Conservation (phyloP, 257 asterid species). For the Gynochthodes officinalis region DNA sequence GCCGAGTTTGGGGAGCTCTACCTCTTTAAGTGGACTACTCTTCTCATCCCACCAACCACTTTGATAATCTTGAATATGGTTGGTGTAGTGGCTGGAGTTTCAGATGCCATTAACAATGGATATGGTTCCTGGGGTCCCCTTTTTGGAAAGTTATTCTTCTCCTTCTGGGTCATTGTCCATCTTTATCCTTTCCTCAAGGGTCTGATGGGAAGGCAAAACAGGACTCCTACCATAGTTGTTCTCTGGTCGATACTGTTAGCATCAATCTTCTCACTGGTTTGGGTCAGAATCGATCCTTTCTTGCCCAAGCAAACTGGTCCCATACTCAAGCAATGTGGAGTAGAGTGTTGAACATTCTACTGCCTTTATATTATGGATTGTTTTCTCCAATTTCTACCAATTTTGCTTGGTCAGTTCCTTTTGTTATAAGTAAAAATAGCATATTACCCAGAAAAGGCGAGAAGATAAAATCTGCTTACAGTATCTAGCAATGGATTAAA, state of each 20-base stretch:
- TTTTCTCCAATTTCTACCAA: constrained; percentile 23
- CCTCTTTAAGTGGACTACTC: constrained; percentile 88
- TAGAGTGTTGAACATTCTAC: constrained; percentile 48
- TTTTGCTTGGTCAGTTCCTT: constrained; percentile 29
- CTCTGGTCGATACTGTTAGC: constrained; percentile 83
- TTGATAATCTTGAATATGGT: constrained; percentile 71
- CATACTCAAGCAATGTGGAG: constrained; percentile 77
- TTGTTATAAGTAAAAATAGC: constrained; percentile 15
- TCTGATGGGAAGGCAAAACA: constrained; percentile 77
- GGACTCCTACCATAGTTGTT: constrained; percentile 83
- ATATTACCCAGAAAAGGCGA: not conserved
- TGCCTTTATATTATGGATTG: constrained; percentile 13
- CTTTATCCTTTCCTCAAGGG: constrained; percentile 88
- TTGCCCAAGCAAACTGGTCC: constrained; percentile 89
- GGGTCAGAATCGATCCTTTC: constrained; percentile 90
- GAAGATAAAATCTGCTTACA: constrained; percentile 4
- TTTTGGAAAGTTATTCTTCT: constrained; percentile 78
- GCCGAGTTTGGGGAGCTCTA: constrained; percentile 79
- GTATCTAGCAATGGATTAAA: constrained; percentile 3
- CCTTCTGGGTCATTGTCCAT: constrained; percentile 88
- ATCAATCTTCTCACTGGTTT: constrained; percentile 77
- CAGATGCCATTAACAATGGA: constrained; percentile 81
- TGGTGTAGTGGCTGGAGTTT: constrained; percentile 79
- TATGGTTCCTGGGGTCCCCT: constrained; percentile 79
- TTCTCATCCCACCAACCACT: constrained; percentile 82